phyloP scores from a whole-genome alignment of 768 basidiomycete species.

The Symmetrospora coprosmae region DNA sequence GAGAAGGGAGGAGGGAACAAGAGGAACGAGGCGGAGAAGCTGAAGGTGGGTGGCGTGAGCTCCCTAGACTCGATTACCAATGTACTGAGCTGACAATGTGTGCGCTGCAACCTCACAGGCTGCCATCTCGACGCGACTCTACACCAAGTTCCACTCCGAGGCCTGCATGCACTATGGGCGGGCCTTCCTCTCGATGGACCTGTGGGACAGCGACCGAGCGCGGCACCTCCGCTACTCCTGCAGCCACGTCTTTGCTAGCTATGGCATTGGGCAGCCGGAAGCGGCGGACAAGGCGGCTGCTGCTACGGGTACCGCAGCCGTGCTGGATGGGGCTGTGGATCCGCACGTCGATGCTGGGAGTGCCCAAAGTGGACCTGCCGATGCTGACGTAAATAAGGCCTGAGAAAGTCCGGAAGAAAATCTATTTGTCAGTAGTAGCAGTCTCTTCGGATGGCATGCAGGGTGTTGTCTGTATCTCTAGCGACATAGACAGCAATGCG shows the following conservation, averaged over 20 bases:
- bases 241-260: conserved; percentile 4
- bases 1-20: conserved; percentile 24
- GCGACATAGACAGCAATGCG: too few relatives aligned
- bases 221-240: conserved; percentile 26
- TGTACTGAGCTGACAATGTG: not conserved
- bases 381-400: too few relatives aligned
- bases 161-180: conserved; percentile 35
- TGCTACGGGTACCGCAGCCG: too few relatives aligned
- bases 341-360: too few relatives aligned
- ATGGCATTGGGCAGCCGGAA: conserved; percentile 12
- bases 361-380: too few relatives aligned
- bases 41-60: conserved; percentile 31
- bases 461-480: too few relatives aligned
- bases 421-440: too few relatives aligned
- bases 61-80: too few relatives aligned
- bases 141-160: conserved; percentile 33
- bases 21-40: conserved; percentile 30
- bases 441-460: too few relatives aligned
- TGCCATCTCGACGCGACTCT: conserved; percentile 32
- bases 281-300: not conserved
- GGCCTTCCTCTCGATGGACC: conserved; percentile 30
- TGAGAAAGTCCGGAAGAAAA: too few relatives aligned
- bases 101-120: conserved; percentile 12
- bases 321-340: too few relatives aligned
- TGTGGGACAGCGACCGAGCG: conserved; percentile 33